Percentiles rank a stretch among this genome's conserved stretches.
phyloP scores from a whole-genome alignment of 306 rosid species.

The Sophora flavescens region DNA sequence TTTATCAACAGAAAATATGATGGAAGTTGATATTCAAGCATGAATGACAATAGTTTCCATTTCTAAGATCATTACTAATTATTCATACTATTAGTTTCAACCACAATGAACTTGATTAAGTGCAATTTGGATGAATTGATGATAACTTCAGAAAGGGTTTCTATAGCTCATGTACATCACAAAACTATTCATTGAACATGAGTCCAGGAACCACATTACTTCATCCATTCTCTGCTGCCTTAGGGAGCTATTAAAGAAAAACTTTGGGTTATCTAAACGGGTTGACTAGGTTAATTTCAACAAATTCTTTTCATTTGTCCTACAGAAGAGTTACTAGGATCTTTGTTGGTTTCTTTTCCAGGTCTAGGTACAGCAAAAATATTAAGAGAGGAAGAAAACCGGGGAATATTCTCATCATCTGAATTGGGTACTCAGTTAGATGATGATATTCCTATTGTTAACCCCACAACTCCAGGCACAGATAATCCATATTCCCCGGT shows the following conservation, averaged over 20 bases:
- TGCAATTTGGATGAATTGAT: slow-evolving; percentile 21
- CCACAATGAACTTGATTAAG: slow-evolving; percentile 1
- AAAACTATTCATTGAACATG: not conserved
- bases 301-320: slow-evolving; percentile 29
- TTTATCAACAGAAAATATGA: slow-evolving; percentile 25
- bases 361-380: slow-evolving; percentile 61
- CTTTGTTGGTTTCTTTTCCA: slow-evolving; percentile 54
- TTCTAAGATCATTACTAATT: not conserved
- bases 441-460: slow-evolving; percentile 67
- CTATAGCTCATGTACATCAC: slow-evolving; percentile 2
- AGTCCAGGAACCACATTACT: slow-evolving; percentile 11
- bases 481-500: slow-evolving; percentile 52
- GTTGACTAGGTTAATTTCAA: slow-evolving; percentile 18
- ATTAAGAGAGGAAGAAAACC: slow-evolving; percentile 45
- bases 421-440: slow-evolving; percentile 54
- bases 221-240: slow-evolving; percentile 10
- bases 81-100: slow-evolving; percentile 4
- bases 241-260: not conserved
- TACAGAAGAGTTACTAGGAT: slow-evolving; percentile 25
- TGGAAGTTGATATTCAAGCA: slow-evolving; percentile 7
- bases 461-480: slow-evolving; percentile 68
- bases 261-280: not conserved
- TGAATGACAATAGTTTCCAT: slow-evolving; percentile 9
- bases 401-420: slow-evolving; percentile 55
- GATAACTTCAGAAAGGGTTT: slow-evolving; percentile 18